Evolutionary conservation across 768 basidiomycete genomes (phyloP), one percentile per base, ranked within the genome.

Genomic region (Hirschioporus abietinus): DNA sequence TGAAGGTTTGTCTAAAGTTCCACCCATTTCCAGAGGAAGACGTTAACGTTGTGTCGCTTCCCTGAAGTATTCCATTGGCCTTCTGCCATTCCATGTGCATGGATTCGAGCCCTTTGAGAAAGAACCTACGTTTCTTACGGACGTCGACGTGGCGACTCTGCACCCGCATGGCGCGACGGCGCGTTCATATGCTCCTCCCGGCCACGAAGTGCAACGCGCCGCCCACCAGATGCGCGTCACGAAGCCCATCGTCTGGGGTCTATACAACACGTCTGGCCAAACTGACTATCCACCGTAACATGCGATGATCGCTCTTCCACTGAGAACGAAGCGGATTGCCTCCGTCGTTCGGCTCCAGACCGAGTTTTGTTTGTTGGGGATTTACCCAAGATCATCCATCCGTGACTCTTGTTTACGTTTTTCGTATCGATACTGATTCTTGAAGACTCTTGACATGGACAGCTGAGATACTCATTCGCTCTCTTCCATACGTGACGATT

Each of bases 141-240:
- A 71, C 26, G 76, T 87, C 26, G 72, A 70, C 1, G 76, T 87
- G 25, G 75, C 76, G 35, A 78, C 74, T 63, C 75, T 76, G 60
- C 78, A 79, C 30, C 71, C 80, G 7, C 74, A 75, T 18, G 83
- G 84, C 10, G 65, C 83, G 52, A 65, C 69, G 1, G 75, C 79
- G 18, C 76, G 76, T 36, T 84, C 84, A 25, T 82, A 81, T 68
- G 81, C 82, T 5, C 87, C 86, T 1, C 85, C 85, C 10, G 83
- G 82, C 24, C 87, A 86, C 66, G 77, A 78, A 63, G 42, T 10
- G 42, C 42, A 52, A 52, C 42, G 42, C 42, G 42, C 42, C 42
- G 42, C 42, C 42, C 42, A 52, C 42, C 42, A 52, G 42, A 52
- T 52, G 42, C 42, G 42, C 15, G 42, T 52, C 12, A 52, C 42